A percentile compares a stretch with the other conserved stretches of the same genome.
Evolutionary conservation across 139 green algal genomes (phyloP).

Genomic region (Auxenochlorella protothecoides): DNA sequence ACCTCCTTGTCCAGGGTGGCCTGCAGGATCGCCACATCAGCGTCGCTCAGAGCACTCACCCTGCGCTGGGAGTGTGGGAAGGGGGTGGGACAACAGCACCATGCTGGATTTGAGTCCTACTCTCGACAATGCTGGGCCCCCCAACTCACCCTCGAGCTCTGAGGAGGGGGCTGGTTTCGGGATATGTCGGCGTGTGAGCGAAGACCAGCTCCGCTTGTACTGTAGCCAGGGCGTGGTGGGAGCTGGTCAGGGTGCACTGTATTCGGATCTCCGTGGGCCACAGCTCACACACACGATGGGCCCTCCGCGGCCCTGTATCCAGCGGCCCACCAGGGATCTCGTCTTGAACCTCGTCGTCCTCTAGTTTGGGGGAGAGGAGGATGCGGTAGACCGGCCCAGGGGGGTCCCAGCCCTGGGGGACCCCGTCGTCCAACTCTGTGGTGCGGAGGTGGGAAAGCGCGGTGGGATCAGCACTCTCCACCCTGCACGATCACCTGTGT

Average conservation of each 20-base stretch:
- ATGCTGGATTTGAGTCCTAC: no score
- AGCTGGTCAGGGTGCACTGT: no score
- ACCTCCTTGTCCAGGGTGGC: slow-evolving; percentile 28
- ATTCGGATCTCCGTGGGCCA: no score
- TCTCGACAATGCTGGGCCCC: no score
- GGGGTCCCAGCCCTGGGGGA: slow-evolving; percentile 21
- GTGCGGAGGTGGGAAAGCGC: not conserved
- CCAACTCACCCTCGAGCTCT: slow-evolving; percentile 27
- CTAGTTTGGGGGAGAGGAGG: no score
- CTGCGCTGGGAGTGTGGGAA: slow-evolving; percentile 11
- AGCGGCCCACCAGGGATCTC: no score
- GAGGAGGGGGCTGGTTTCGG: slow-evolving; percentile 35
- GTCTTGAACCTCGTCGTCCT: no score
- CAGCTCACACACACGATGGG: no score
- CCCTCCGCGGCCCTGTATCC: no score
- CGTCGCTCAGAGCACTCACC: slow-evolving; percentile 50
- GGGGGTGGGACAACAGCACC: no score
- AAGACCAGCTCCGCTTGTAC: slow-evolving; percentile 31
- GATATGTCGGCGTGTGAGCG: slow-evolving; percentile 38
- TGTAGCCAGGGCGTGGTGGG: not conserved
- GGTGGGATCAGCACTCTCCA: no score
- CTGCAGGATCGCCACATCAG: slow-evolving; percentile 41
- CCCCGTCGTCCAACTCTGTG: slow-evolving; percentile 21
- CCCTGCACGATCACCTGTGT: no score
- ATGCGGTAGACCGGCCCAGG: slow-evolving; percentile 9